Conservation (phyloP, 2,329 filamentous ascomycete species). For the Raffaelea arxii region DNA sequence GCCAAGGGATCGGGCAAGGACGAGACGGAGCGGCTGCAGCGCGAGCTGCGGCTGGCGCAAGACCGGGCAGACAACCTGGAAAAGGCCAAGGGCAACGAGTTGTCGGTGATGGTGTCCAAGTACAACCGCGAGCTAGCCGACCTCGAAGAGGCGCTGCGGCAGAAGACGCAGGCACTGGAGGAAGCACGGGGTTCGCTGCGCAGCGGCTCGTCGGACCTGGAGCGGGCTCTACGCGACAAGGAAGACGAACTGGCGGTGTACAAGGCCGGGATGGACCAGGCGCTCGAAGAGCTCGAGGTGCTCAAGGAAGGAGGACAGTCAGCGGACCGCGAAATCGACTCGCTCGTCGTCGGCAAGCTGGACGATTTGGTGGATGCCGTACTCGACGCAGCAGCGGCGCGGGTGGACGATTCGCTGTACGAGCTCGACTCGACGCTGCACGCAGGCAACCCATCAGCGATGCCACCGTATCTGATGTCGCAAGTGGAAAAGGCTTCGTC, state of each 20-base stretch:
- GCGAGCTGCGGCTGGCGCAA: constrained; percentile 83
- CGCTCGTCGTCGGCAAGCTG: constrained; percentile 81
- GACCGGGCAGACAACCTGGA: constrained; percentile 90
- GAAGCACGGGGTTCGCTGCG: constrained; percentile 69
- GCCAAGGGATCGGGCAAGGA: constrained; percentile 80
- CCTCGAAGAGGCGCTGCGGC: constrained; percentile 81
- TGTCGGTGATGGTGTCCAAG: constrained; percentile 88
- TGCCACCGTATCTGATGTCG: constrained; percentile 85
- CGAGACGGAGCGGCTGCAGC: constrained; percentile 87
- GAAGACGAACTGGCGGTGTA: constrained; percentile 97
- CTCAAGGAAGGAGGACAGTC: constrained; percentile 67
- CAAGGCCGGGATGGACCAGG: constrained; percentile 96
- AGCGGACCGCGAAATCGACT: constrained; percentile 81
- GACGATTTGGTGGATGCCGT: constrained; percentile 98
- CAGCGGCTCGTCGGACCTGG: constrained; percentile 77
- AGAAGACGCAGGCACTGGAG: constrained; percentile 79
- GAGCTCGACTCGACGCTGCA: constrained; percentile 98
- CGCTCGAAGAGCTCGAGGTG: constrained; percentile 84
- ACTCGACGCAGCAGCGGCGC: constrained; percentile 80
- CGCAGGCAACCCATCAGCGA: constrained; percentile 95
- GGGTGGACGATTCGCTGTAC: constrained; percentile 93
- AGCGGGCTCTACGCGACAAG: constrained; percentile 79
- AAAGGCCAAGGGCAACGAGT: constrained; percentile 84
- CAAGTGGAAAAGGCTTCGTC: constrained; percentile 95
- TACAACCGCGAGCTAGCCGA: constrained; percentile 97